Evolutionary conservation across 2,329 filamentous ascomycete species (phyloP), one percentile per base, ranked within the genome.

Genomic region (Penicillium crustosum): DNA sequence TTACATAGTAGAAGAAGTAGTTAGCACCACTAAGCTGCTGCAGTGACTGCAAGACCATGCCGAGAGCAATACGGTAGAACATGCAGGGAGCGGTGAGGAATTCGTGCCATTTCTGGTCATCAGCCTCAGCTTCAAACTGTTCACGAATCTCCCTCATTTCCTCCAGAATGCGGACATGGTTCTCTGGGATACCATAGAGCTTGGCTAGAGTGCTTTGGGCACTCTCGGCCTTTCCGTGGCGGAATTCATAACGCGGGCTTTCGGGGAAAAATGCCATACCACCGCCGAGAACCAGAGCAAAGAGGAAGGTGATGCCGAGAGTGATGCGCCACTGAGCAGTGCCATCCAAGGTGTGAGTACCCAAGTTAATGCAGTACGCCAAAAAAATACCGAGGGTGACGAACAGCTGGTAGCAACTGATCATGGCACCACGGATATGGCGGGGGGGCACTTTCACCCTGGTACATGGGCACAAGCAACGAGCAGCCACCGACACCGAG

Each of bases 241-340:
- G 81, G 71, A 82, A 86, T 47, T 83, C 82, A 72, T 79, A 86
- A 12, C 84, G 81, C 8, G 84, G 84, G 7, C 78, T 81, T 61
- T 86, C 84, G 1, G 80, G 80, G 61, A 86, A 79, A 67, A 83
- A 79, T 21, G 78, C 64, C 64, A 86, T 85, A n/a, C 83, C 83
- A 36, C 75, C 67, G 19, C 79, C 79, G 65, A 86, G 82, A 44
- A 84, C 74, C 9, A 79, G 67, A 9, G 83, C 80, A 72, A 81
- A 86, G 58, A 85, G 75, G 69, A 84, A 85, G 35, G 81, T 83
- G 29, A 86, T 71, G 2, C 83, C 84, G 68, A 86, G 82, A 2
- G 78, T 77, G 48, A 81, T 78, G 5, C 79, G 70, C 79, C 79
- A 81, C 9, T 78, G 78, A n/a, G 65, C 75, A 76, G 69, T 86